A percentile compares a stretch with the other conserved stretches of the same genome.
phyloP scores from a whole-genome alignment of 768 basidiomycete genomes.

The Fomitopsis pulvina region DNA sequence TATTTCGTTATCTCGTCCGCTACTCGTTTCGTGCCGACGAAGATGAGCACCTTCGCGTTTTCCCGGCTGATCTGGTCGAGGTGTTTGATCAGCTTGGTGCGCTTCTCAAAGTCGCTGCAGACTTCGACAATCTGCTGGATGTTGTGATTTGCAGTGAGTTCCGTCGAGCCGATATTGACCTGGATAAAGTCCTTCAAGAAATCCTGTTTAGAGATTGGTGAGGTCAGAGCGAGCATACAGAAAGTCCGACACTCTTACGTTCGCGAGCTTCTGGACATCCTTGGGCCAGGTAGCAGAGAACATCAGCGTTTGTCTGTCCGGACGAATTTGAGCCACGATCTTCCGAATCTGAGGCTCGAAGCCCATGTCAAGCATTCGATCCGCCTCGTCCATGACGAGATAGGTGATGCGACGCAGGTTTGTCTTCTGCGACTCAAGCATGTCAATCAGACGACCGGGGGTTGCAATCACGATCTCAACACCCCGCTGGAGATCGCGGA shows the following conservation, averaged over 20 bases:
- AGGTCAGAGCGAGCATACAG: background rate
- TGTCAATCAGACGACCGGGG: slow-evolving; percentile 98
- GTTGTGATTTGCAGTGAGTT: slow-evolving; percentile 96
- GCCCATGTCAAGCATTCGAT: slow-evolving; percentile 99
- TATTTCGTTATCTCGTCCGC: slow-evolving; percentile 99
- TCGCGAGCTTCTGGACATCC: slow-evolving; percentile 96
- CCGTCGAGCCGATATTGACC: slow-evolving; percentile 98
- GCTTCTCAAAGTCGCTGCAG: slow-evolving; percentile 96
- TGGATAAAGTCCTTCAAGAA: slow-evolving; percentile 96
- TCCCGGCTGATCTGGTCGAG: slow-evolving; percentile 94
- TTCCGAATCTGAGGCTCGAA: slow-evolving; percentile 99
- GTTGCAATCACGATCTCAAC: slow-evolving; percentile 99
- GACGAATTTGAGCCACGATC: slow-evolving; percentile 94
- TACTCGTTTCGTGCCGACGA: slow-evolving; percentile 95
- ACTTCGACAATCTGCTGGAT: slow-evolving; percentile 95
- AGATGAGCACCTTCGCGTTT: slow-evolving; percentile 98
- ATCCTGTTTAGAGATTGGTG: slow-evolving; percentile 70
- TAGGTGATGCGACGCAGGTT: slow-evolving; percentile 96
- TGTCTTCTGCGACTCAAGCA: slow-evolving; percentile 95
- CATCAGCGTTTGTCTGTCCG: slow-evolving; percentile 98
- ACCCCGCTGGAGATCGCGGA: slow-evolving; percentile 94
- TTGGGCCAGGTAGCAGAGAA: slow-evolving; percentile 99
- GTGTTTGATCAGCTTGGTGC: slow-evolving; percentile 92
- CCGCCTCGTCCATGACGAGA: slow-evolving; percentile 98
- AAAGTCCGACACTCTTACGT: slow-evolving; percentile 35